Conservation (phyloP, 2,329 filamentous ascomycete species). For the Thelonectria rubi region DNA sequence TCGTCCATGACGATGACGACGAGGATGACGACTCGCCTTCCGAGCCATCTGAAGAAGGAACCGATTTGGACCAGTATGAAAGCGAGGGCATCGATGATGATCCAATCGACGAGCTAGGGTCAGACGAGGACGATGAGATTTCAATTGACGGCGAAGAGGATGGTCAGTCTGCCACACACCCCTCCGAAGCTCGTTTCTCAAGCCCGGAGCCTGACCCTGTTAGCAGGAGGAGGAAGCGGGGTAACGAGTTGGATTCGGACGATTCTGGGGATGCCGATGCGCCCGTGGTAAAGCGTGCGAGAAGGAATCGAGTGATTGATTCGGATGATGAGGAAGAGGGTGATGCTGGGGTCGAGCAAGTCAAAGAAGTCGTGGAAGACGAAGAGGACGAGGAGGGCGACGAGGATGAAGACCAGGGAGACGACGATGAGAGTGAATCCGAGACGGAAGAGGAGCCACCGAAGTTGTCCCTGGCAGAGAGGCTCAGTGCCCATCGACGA, state of each 20-base stretch:
- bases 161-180: constrained; percentile 11
- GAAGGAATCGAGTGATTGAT: constrained; percentile 28
- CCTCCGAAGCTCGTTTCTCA: constrained; percentile 40
- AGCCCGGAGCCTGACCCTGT: constrained; percentile 41
- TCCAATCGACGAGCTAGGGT: constrained; percentile 39
- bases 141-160: constrained; percentile 21
- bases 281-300: constrained; percentile 38
- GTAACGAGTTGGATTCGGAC: not conserved
- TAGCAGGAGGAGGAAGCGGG: constrained; percentile 23
- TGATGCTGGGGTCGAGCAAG: not conserved
- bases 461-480: constrained; percentile 14
- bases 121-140: constrained; percentile 43
- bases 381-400: constrained; percentile 16
- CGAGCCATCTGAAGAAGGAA: constrained; percentile 30
- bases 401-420: constrained; percentile 19
- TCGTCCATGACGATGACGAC: constrained; percentile 25
- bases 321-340: constrained; percentile 39
- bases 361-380: constrained; percentile 21
- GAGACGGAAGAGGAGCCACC: constrained; percentile 20
- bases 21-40: constrained; percentile 30
- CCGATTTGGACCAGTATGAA: constrained; percentile 47
- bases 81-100: constrained; percentile 52
- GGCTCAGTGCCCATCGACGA: constrained; percentile 12
- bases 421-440: constrained; percentile 13
- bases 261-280: constrained; percentile 36